Evolutionary conservation across 495 filamentous ascomycete species (phyloP).

Genomic region (Xylaria palmicola): DNA sequence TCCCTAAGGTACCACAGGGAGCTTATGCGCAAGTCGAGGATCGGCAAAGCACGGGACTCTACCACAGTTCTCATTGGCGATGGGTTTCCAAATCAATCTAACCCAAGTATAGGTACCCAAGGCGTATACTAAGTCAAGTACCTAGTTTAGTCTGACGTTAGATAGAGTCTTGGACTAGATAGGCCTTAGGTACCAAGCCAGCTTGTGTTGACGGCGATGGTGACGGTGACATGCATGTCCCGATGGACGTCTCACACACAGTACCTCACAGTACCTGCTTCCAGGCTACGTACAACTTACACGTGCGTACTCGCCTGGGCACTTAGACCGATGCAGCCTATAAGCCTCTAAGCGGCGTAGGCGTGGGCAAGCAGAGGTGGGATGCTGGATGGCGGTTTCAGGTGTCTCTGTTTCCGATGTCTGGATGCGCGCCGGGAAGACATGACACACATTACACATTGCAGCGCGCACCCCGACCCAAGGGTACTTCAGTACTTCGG

Average conservation of each 20-base stretch:
- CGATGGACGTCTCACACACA: too few species aligned
- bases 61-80: neutral
- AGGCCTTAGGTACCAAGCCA: constrained; percentile 5
- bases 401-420: neutral
- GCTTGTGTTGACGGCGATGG: neutral
- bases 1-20: neutral
- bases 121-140: too few species aligned
- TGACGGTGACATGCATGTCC: neutral
- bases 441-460: constrained; percentile 5
- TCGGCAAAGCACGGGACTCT: neutral
- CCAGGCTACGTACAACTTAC: too few species aligned
- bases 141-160: neutral
- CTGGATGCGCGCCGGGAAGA: constrained; percentile 3
- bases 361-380: constrained; percentile 4
- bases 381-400: neutral
- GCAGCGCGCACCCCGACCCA: too few species aligned
- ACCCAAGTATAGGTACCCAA: neutral
- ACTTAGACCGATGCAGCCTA: too few species aligned
- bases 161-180: too few species aligned
- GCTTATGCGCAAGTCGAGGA: neutral
- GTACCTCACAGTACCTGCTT: too few species aligned
- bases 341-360: too few species aligned
- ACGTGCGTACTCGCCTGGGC: too few species aligned
- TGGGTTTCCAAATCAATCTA: neutral
- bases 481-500: neutral